phyloP scores from a whole-genome alignment of 192 early-diverging fungal species.

The Haplosporangium gracile region DNA sequence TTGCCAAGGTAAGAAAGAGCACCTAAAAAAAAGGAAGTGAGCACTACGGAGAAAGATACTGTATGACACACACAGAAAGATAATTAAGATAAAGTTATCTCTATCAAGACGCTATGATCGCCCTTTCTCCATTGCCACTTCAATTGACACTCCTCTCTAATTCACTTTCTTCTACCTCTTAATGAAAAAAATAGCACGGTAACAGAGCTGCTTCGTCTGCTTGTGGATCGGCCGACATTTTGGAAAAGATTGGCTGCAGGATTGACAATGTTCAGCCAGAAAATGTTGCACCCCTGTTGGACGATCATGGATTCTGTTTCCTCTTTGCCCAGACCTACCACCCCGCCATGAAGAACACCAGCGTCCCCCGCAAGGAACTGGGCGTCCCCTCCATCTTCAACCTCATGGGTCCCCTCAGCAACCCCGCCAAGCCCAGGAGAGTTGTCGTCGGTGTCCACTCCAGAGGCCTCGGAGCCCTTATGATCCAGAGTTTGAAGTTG shows the following conservation, averaged over 20 bases:
- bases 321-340: constrained; percentile 94
- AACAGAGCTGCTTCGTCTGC: constrained; percentile 92
- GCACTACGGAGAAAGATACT: background rate
- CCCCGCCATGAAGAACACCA: constrained; percentile 88
- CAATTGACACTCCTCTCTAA: constrained; percentile 12
- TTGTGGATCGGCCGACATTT: constrained; percentile 94
- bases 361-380: constrained; percentile 82
- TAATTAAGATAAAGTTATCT: constrained; percentile 10
- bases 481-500: constrained; percentile 87
- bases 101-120: background rate
- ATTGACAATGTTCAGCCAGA: constrained; percentile 75
- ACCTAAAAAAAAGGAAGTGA: background rate
- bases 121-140: background rate
- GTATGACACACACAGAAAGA: constrained; percentile 8
- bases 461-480: constrained; percentile 77
- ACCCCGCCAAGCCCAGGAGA: constrained; percentile 86
- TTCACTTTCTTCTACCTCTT: constrained; percentile 8
- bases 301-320: constrained; percentile 85
- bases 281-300: constrained; percentile 75
- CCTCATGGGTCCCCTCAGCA: constrained; percentile 91
- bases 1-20: constrained; percentile 84
- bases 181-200: constrained; percentile 75
- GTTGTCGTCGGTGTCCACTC: constrained; percentile 95
- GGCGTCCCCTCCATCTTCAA: constrained; percentile 97
- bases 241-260: constrained; percentile 87